Conservation (phyloP, 352 stramenopile species). For the Pythium insidiosum region DNA sequence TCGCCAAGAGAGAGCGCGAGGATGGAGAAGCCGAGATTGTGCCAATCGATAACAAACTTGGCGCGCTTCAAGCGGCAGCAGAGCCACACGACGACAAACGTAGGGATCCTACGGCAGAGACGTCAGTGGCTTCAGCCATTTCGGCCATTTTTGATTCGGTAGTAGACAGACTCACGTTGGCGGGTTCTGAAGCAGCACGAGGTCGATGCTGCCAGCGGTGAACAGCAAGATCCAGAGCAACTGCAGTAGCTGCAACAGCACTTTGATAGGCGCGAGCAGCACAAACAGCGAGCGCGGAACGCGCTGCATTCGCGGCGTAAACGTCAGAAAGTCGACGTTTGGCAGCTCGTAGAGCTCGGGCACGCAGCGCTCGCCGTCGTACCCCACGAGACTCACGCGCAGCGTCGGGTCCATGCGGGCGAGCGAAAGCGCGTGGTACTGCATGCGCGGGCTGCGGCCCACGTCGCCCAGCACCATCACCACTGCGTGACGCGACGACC, state of each 20-base stretch:
- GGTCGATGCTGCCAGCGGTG: conserved; percentile 67
- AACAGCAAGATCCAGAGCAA: conserved; percentile 78
- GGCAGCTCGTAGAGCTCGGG: conserved; percentile 42
- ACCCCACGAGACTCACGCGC: conserved; percentile 90
- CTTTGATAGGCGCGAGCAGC: conserved; percentile 79
- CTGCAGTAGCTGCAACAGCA: conserved; percentile 59
- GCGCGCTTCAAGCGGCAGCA: conserved; percentile 66
- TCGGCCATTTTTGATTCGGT: not conserved
- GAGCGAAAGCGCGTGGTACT: conserved; percentile 97
- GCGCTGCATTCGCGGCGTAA: conserved; percentile 51
- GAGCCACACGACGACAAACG: conserved; percentile 88
- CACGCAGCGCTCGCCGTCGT: conserved; percentile 88
- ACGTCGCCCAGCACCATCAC: conserved; percentile 94
- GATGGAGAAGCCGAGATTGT: conserved; percentile 99
- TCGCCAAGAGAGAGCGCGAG: conserved; percentile 72
- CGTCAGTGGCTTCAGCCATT: not conserved
- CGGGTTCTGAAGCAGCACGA: conserved; percentile 98
- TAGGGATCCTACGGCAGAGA: conserved; percentile 72
- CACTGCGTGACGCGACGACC: conserved; percentile 47
- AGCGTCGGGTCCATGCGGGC: conserved; percentile 54
- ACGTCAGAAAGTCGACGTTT: conserved; percentile 76
- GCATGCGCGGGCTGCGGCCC: conserved; percentile 97
- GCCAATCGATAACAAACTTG: conserved; percentile 98
- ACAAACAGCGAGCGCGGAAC: conserved; percentile 63
- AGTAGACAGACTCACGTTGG: conserved; percentile 87